A percentile compares a stretch with the other conserved stretches of the same genome.
phyloP scores from a whole-genome alignment of 2,329 filamentous ascomycete genomes.

The Nemania sp. region DNA sequence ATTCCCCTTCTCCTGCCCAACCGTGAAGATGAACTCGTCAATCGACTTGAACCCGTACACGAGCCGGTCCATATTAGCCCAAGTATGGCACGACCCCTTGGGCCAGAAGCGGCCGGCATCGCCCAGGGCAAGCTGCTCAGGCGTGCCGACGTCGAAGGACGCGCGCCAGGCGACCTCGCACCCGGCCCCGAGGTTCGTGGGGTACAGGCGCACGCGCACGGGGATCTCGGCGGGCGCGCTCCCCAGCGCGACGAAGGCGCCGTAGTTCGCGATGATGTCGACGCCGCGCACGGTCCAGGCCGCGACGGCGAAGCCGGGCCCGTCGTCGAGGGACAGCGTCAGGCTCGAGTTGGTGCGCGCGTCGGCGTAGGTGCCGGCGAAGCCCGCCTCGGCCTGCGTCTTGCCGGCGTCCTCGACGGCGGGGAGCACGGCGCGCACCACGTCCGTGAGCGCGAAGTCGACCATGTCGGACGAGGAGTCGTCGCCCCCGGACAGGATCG shows the following conservation, averaged over 20 bases:
- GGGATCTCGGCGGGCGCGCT: slow-evolving; percentile 17
- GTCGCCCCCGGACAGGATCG: slow-evolving; percentile 35
- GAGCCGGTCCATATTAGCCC: slow-evolving; percentile 35
- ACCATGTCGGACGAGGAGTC: slow-evolving; percentile 32
- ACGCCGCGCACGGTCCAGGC: slow-evolving; percentile 48
- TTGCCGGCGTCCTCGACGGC: slow-evolving; percentile 50
- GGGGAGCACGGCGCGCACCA: slow-evolving; percentile 45
- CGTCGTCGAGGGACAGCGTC: slow-evolving; percentile 44
- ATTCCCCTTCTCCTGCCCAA: slow-evolving; percentile 13
- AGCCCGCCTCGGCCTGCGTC: slow-evolving; percentile 39
- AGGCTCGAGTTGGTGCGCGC: slow-evolving; percentile 46
- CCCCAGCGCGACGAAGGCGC: slow-evolving; percentile 27
- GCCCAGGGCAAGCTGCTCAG: slow-evolving; percentile 28
- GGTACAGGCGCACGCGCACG: slow-evolving; percentile 35
- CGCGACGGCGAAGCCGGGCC: slow-evolving; percentile 46
- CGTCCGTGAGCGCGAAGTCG: slow-evolving; percentile 31
- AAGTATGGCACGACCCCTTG: slow-evolving; percentile 33
- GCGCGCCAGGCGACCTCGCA: slow-evolving; percentile 32
- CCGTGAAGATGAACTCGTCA: slow-evolving; percentile 35
- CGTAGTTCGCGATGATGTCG: slow-evolving; percentile 46
- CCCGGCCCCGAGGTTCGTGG: slow-evolving; percentile 30
- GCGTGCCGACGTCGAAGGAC: slow-evolving; percentile 31
- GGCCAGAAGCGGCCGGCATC: slow-evolving; percentile 34
- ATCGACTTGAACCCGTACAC: slow-evolving; percentile 37
- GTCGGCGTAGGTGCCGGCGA: slow-evolving; percentile 47